Evolutionary conservation across 75 land plant species (phyloP).

Genomic region (Chamaecyparis obtusa): DNA sequence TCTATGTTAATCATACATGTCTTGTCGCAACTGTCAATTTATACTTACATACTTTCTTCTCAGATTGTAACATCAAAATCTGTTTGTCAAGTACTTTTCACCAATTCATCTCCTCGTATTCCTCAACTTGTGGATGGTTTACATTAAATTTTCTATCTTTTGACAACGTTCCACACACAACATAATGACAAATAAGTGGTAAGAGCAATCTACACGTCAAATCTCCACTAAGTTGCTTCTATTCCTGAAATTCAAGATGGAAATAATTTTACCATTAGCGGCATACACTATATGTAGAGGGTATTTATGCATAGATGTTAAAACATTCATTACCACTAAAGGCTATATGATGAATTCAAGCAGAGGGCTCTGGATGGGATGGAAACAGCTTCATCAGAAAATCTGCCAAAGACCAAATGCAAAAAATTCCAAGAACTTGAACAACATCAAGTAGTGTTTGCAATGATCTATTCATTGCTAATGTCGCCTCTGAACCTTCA

Average conservation of each 20-base stretch:
- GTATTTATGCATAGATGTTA: neutral
- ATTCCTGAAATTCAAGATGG: neutral
- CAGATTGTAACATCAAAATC: neutral
- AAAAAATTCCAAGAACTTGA: conserved; percentile 77
- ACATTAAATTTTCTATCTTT: neutral
- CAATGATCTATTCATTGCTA: conserved; percentile 78
- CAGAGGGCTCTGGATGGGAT: conserved; percentile 18
- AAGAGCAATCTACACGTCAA: neutral
- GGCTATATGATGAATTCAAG: neutral
- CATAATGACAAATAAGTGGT: neutral
- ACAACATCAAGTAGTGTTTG: conserved; percentile 67
- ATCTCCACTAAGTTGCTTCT: neutral
- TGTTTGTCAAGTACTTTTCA: neutral
- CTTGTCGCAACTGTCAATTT: neutral
- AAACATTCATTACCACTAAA: neutral
- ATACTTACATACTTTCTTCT: neutral
- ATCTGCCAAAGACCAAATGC: conserved; percentile 87
- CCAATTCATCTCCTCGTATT: neutral
- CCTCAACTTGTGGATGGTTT: neutral
- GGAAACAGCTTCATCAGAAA: conserved; percentile 79
- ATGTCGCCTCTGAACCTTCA: conserved; percentile 69
- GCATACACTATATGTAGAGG: neutral
- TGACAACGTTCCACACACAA: neutral
- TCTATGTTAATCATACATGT: neutral
- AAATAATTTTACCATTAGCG: neutral